Evolutionary conservation across 2,329 filamentous ascomycete species (phyloP).

Genomic region (Scedosporium minutisporum): DNA sequence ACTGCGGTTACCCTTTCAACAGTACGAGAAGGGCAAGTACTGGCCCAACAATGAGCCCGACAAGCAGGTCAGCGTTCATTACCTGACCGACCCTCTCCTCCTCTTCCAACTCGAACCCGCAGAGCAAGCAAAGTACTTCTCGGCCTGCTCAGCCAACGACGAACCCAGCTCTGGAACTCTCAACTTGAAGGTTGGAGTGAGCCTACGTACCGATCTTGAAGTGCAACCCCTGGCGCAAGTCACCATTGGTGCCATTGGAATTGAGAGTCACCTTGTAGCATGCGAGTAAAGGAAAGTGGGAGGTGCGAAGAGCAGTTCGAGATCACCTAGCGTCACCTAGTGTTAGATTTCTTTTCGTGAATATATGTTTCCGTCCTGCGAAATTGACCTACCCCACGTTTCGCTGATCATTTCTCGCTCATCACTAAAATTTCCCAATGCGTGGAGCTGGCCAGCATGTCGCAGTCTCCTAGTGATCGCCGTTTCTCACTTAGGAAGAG

Average conservation of each 20-base stretch:
- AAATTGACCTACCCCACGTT: background rate
- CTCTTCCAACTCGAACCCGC: background rate
- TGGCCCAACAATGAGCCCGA: constrained; percentile 1
- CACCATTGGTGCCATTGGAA: background rate
- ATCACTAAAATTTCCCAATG: too few relatives aligned
- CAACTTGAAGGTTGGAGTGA: background rate
- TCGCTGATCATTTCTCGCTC: too few relatives aligned
- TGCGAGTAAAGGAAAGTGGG: background rate
- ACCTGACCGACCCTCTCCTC: constrained; percentile 1
- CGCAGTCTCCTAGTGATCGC: too few relatives aligned
- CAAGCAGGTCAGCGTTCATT: background rate
- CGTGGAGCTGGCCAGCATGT: too few relatives aligned
- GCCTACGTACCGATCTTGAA: background rate
- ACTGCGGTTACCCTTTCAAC: background rate
- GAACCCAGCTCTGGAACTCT: background rate
- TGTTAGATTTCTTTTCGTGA: background rate
- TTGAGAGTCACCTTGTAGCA: background rate
- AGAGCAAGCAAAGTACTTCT: background rate
- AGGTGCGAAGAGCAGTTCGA: too few relatives aligned
- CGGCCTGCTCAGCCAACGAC: background rate
- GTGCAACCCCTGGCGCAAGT: background rate
- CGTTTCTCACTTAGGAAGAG: too few relatives aligned
- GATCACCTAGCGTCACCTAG: too few relatives aligned
- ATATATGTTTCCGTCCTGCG: background rate
- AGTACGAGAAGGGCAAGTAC: background rate